Base-by-base conservation (phyloP, 441 rosid species). In the Pelargonium australe region DNA sequence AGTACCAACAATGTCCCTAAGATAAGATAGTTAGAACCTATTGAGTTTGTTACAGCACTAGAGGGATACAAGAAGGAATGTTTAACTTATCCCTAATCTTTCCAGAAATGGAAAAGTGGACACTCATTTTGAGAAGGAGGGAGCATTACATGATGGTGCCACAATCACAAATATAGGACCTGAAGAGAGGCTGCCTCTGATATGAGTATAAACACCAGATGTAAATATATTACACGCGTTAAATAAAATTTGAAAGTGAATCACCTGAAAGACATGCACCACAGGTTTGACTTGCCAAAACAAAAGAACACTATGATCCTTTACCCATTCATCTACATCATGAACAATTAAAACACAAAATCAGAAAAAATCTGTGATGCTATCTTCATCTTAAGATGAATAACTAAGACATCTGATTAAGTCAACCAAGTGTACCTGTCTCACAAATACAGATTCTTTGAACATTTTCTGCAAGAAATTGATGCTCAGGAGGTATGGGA, bases 211-310 rank as follows among this genome's bases (percentile, higher is more conserved):
- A 17, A 51, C 8, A n/a, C 4, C 1, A 14, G 19, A 51, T 51
- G 17, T 4, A 19, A 60, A 10, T 17, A 11, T 11, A 7, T 19
- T 19, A 19, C 34, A 60, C 10, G 1, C 3, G 12, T 8, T 60
- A 19, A 60, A 7, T 60, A 17, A 60, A 23, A 41, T 31, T 3
- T 31, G 11, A 12, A 31, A 28, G 16, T 40, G n/a, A 67, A 41
- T 64, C 82, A 95, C 98, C 99, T 92, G 98, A 81, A 86, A 95
- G 78, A 93, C 97, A 53, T 87, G 98, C 62, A 92, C 92, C 69
- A 85, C 79, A 28, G 90, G 99, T 72, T 85, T 89, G 72, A 92
- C 98, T 85, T 92, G 99, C 98, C 95, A 95, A 83, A 95, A 95
- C 83, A 95, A 82, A 80, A 87, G 91, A 78, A 92, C 81, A 43